Evolutionary conservation across 108 stramenopile species (phyloP).

Genomic region (Fragilariopsis cylindrus): DNA sequence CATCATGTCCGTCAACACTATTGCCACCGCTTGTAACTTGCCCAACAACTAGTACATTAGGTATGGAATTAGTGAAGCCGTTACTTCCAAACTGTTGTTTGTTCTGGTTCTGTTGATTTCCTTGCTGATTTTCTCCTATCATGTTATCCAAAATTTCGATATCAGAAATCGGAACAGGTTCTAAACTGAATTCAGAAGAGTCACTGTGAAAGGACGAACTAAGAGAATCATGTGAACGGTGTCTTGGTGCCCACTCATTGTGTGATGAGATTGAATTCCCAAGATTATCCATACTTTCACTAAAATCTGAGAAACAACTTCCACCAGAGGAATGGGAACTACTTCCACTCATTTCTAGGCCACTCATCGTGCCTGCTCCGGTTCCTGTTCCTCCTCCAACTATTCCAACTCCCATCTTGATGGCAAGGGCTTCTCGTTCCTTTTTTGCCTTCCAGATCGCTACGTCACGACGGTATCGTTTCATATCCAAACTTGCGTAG

Average conservation of each 20-base stretch:
- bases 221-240: constrained; percentile 24
- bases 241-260: constrained; percentile 29
- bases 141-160: no score
- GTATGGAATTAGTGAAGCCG: background rate
- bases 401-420: background rate
- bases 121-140: constrained; percentile 16
- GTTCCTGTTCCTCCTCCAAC: constrained; percentile 5
- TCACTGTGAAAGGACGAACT: constrained; percentile 32
- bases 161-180: constrained; percentile 21
- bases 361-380: background rate
- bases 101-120: constrained; percentile 16
- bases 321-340: constrained; percentile 1
- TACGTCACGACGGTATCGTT: constrained; percentile 46
- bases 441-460: constrained; percentile 40
- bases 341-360: background rate
- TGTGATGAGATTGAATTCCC: background rate
- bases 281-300: background rate
- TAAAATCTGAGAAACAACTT: constrained; percentile 1
- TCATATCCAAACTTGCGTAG: constrained; percentile 43
- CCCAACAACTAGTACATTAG: background rate
- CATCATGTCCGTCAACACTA: background rate
- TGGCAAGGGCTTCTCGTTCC: constrained; percentile 24
- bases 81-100: constrained; percentile 4
- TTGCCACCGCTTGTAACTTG: background rate
- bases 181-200: constrained; percentile 30